A percentile compares a stretch with the other conserved stretches of the same genome.
phyloP scores from a whole-genome alignment of 345 rosid genomes.

The Arabidopsis thaliana region TAIR10.1 NC_003074.8:2004501-2005000 shows the following conservation, averaged over 20 bases:
- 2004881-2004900: constrained; percentile 35
- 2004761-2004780: constrained; percentile 30
- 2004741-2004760: constrained; percentile 42
- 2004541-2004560: constrained; percentile 44
- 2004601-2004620: constrained; percentile 48
- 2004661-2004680: neutral
- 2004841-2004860: constrained; percentile 25
- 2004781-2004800: constrained; percentile 24
- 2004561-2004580: constrained; percentile 44
- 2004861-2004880: constrained; percentile 35
- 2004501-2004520: constrained; percentile 33
- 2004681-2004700: neutral
- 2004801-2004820: constrained; percentile 9
- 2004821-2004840: constrained; percentile 30
- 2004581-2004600: constrained; percentile 46
- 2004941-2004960: constrained; percentile 45
- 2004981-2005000: constrained; percentile 47
- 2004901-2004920: constrained; percentile 27
- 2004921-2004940: constrained; percentile 37
- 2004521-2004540: constrained; percentile 31
- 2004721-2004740: constrained; percentile 43
- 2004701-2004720: constrained; percentile 29
- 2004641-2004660: constrained; percentile 25
- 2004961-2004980: constrained; percentile 51
- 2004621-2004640: constrained; percentile 27